phyloP scores from a whole-genome alignment of 345 rosid genomes.

The Physaria fendleri region DNA sequence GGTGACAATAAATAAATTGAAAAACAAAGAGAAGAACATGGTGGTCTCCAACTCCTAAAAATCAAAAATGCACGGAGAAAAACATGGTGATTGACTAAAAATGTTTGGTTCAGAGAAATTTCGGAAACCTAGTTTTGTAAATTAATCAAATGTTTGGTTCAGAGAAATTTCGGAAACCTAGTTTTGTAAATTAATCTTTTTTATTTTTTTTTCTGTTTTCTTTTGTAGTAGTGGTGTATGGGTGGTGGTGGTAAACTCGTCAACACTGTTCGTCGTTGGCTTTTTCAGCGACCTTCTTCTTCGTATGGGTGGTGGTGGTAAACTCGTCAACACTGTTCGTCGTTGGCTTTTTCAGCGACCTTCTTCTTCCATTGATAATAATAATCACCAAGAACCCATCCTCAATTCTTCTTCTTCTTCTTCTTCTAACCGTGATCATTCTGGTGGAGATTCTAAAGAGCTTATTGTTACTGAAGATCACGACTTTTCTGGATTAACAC shows the following conservation, averaged over 20 bases:
- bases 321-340: slow-evolving; percentile 78
- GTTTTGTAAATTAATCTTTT: slow-evolving; percentile 14
- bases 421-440: slow-evolving; percentile 12
- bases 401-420: slow-evolving; percentile 11
- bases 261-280: slow-evolving; percentile 91
- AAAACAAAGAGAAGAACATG: no score
- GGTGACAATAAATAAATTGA: slow-evolving; percentile 3
- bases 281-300: slow-evolving; percentile 56
- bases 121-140: slow-evolving; percentile 30
- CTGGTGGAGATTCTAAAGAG: slow-evolving; percentile 4
- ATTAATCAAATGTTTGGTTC: slow-evolving; percentile 21
- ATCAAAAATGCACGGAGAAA: not conserved
- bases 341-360: slow-evolving; percentile 84
- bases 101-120: slow-evolving; percentile 23
- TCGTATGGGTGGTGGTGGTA: slow-evolving; percentile 66
- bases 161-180: slow-evolving; percentile 30
- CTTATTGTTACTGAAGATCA: slow-evolving; percentile 35
- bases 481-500: slow-evolving; percentile 43
- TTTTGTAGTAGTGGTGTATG: slow-evolving; percentile 34
- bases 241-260: slow-evolving; percentile 69
- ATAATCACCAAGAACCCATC: slow-evolving; percentile 16
- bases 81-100: slow-evolving; percentile 16
- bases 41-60: slow-evolving; percentile 19
- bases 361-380: slow-evolving; percentile 3
- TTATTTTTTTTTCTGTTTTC: not conserved